A percentile compares a stretch with the other conserved stretches of the same genome.
phyloP scores from a whole-genome alignment of 305 asterid genomes.

The Fraxinus dipetala region DNA sequence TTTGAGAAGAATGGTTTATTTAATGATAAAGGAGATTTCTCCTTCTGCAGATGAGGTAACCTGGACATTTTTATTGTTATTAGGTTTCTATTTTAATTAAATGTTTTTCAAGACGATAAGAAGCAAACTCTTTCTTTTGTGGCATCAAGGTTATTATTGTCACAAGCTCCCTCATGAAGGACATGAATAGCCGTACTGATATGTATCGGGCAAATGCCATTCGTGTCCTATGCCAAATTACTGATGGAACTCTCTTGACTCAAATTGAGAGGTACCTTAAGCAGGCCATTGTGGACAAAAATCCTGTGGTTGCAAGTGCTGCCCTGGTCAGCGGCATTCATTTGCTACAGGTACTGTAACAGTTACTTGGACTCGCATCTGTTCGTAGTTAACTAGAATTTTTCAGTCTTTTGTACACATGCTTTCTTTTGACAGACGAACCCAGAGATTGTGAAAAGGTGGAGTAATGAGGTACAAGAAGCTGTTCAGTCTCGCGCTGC shows the following conservation, averaged over 20 bases:
- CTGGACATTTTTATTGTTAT: slow-evolving; percentile 5
- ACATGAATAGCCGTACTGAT: slow-evolving; percentile 95
- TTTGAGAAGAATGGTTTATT: slow-evolving; percentile 92
- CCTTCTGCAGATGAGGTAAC: slow-evolving; percentile 89
- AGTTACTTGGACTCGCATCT: not conserved
- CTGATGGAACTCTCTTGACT: slow-evolving; percentile 84
- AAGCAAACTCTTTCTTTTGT: slow-evolving; percentile 28
- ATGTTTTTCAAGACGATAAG: slow-evolving; percentile 20
- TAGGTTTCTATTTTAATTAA: slow-evolving; percentile 4
- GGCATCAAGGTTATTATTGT: slow-evolving; percentile 76
- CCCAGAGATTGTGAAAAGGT: slow-evolving; percentile 94
- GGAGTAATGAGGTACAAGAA: slow-evolving; percentile 99
- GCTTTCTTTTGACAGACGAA: slow-evolving; percentile 51
- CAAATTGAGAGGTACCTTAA: slow-evolving; percentile 92
- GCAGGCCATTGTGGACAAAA: slow-evolving; percentile 96
- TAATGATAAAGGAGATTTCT: slow-evolving; percentile 85
- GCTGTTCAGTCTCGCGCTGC: slow-evolving; percentile 98
- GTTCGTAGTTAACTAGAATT: slow-evolving; percentile 16
- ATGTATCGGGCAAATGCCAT: slow-evolving; percentile 95
- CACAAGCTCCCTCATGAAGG: slow-evolving; percentile 96
- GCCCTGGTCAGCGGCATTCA: slow-evolving; percentile 95
- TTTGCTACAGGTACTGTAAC: slow-evolving; percentile 66
- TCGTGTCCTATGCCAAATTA: slow-evolving; percentile 86
- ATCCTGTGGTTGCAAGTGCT: slow-evolving; percentile 95
- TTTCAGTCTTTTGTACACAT: not conserved